phyloP scores from a whole-genome alignment of 2,329 filamentous ascomycete species.

The Stemphylium beticola region DNA sequence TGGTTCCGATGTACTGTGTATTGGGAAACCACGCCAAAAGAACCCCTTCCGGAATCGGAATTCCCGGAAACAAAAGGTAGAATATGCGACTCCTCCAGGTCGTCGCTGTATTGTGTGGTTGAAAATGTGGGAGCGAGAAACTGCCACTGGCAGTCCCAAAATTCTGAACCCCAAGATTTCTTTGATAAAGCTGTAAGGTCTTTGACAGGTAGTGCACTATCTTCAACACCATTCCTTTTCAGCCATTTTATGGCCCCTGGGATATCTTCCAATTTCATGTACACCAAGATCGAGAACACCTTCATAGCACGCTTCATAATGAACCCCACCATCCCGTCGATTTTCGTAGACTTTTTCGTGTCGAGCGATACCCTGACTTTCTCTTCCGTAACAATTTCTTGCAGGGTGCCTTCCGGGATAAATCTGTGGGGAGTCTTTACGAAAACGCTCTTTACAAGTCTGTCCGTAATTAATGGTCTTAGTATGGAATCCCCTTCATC shows the following conservation, averaged over 20 bases:
- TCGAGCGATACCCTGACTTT: background rate
- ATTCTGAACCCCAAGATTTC: background rate
- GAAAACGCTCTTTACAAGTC: background rate
- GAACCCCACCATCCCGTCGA: background rate
- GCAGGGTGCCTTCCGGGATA: background rate
- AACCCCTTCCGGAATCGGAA: background rate
- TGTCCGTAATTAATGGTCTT: background rate
- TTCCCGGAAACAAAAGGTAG: slow-evolving; percentile 5
- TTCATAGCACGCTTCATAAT: background rate
- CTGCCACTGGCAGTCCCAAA: background rate
- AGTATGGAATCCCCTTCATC: background rate
- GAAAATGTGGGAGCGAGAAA: slow-evolving; percentile 1
- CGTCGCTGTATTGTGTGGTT: background rate
- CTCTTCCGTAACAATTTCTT: background rate
- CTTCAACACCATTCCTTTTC: background rate
- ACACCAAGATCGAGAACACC: background rate
- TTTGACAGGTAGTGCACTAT: background rate
- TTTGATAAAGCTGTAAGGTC: background rate
- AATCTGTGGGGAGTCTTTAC: background rate
- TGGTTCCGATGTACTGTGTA: slow-evolving; percentile 15
- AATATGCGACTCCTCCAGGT: background rate
- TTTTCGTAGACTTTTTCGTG: background rate
- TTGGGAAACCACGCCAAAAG: slow-evolving; percentile 16
- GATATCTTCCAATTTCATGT: background rate
- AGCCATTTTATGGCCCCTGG: background rate